These are phyloP conservation scores for Wickerhamiella parazyma DNA, from an alignment of 805 yeast genomes.

Conservation along the genomic window DNA sequence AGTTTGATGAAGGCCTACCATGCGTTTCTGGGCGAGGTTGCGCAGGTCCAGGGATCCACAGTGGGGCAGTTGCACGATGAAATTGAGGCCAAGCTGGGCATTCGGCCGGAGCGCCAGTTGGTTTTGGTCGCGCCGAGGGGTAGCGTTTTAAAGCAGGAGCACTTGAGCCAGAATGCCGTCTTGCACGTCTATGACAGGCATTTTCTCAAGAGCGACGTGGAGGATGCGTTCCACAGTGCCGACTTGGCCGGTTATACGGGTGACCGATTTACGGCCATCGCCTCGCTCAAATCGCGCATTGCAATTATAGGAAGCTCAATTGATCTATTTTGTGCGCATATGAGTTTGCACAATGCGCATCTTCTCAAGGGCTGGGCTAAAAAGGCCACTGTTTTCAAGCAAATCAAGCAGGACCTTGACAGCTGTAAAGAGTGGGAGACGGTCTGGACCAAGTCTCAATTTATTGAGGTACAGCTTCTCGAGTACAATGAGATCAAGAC, in stretches of 20 bases:
- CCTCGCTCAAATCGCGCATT: not conserved
- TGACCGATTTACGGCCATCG: not conserved
- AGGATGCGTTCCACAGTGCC: no score
- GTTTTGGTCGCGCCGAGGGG: not conserved
- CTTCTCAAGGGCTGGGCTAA: not conserved
- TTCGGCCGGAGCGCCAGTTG: not conserved
- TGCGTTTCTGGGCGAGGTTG: not conserved
- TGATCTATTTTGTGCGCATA: not conserved
- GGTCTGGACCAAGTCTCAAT: constrained; percentile 5
- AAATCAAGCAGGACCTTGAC: not conserved
- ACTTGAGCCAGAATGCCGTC: not conserved
- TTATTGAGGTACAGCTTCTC: constrained; percentile 6
- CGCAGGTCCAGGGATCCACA: not conserved
- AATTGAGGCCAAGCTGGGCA: not conserved
- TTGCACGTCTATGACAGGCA: not conserved
- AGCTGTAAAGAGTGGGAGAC: not conserved
- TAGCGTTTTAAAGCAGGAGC: not conserved
- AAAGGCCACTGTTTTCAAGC: not conserved
- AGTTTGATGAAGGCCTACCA: not conserved
- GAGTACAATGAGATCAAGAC: not conserved
- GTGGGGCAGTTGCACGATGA: not conserved
- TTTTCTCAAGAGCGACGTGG: not conserved
- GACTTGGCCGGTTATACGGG: no score
- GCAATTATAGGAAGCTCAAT: not conserved
- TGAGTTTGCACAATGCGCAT: not conserved